Base-by-base conservation (phyloP, 768 basidiomycete genomes). In the Leucosporidium yakuticum region DNA sequence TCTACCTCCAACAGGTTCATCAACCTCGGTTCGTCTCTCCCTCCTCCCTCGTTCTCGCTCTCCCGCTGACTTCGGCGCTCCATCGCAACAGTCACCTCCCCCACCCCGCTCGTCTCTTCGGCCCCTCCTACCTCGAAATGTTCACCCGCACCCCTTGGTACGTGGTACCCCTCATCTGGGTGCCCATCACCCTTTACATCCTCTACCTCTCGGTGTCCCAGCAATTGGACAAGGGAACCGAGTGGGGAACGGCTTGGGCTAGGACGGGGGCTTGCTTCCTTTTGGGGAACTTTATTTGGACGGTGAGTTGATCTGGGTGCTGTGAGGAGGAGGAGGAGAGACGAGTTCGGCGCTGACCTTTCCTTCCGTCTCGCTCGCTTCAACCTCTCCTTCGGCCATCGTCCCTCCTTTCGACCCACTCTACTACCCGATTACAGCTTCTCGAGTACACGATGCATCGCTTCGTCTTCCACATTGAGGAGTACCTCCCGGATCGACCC, bases 391-490 rank as follows among this genome's bases (percentile, higher is more conserved):
- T 12, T 5, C 34, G 6, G 34, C 34, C 12, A 4, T 6, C 14
- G 4, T 23, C 20, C 32, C 31, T 4, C 48, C n/a, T 49, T 2
- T 27, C 4, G 60, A 1, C 25, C 4, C 49, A 36, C 4, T 51
- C 29, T 21, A 36, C 23, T 8, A 5, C 20, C 0, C 15, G 51
- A 19, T 12, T 0, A 23, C 56, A 71, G 70, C 34, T 76, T 48
- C 68, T 76, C 63, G 96, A 98, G 79, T 99, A 98, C 77, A 81
- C 83, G 19, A 80, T 99, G 75, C 96, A 99, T 79, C 88, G 96
- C 51, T 97, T 97, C 85, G 80, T 99, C 60, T 99, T 99, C 86
- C 96, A 99, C 79, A 81, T 99, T 74, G 96, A 99, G 76, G 83
- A 85, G 14, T 79, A 83, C 75, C 84, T 99, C 27, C 96, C 96